Evolutionary conservation across 2,329 filamentous ascomycete genomes (phyloP).

Genomic region (Neofusicoccum parvum): DNA sequence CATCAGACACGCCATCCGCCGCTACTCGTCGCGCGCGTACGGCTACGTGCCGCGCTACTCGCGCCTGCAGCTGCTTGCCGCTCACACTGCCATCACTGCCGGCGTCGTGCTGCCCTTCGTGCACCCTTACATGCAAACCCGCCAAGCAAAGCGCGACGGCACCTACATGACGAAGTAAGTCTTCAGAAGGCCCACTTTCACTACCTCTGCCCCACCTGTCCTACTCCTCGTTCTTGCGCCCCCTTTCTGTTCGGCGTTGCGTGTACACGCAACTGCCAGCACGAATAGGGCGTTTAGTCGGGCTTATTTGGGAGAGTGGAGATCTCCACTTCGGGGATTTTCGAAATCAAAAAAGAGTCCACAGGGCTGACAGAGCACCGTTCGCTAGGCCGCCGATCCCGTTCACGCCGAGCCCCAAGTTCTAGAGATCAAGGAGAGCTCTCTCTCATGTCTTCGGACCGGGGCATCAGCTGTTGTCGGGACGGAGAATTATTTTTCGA

Average conservation of each 20-base stretch:
- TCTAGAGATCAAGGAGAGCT: neutral
- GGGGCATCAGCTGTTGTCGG: no score
- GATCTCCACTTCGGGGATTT: neutral
- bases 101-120: constrained; percentile 45
- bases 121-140: constrained; percentile 41
- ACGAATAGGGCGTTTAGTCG: constrained; percentile 32
- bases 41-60: constrained; percentile 36
- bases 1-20: constrained; percentile 30
- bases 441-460: no score
- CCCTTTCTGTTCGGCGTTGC: neutral
- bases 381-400: constrained; percentile 21
- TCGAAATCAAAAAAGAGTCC: neutral
- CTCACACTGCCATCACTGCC: constrained; percentile 32
- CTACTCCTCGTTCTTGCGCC: neutral
- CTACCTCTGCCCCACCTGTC: neutral
- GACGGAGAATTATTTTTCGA: neutral
- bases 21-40: constrained; percentile 34
- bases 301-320: constrained; percentile 30
- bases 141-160: constrained; percentile 40
- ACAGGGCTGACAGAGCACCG: constrained; percentile 6
- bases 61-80: constrained; percentile 36
- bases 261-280: neutral
- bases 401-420: constrained; percentile 23
- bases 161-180: constrained; percentile 41
- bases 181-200: neutral